Base-by-base conservation (phyloP, 2,329 filamentous ascomycete species). In the Cryoendolithus antarcticus region DNA sequence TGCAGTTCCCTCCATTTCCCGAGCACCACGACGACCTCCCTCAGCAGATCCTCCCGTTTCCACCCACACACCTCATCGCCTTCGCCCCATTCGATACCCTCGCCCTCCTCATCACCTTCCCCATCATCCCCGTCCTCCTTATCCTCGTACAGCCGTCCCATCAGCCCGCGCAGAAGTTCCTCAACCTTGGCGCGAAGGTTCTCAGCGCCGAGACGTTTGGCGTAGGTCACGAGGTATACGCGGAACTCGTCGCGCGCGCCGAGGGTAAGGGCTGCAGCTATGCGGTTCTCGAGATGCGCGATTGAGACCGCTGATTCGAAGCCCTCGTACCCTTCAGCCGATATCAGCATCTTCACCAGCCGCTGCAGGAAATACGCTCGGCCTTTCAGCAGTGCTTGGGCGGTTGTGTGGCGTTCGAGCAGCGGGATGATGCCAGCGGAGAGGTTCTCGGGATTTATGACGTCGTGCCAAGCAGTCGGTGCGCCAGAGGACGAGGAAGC, bases 1-100 rank as follows among this genome's bases (percentile, higher is more conserved):
- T 98, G 91, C 24, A 98, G 69, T 57, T 96, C 93, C 41, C 91
- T 80, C 62, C 91, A 89, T 77, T 96, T 96, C 91, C 91, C 91
- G 32, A 98, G 72, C 59, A 94, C 86, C 63, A 95, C 71, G 40
- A 98, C 82, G 19, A 94, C 86, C 42, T 88, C 88, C 66, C 83
- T 93, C 43, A 98, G 63, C 44, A 98, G 65, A 47, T 93, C 86
- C 56, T 80, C 81, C 44, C 86, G 75, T 56, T 89, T 79, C 89
- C 88, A 96, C 19, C 91, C 91, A 55, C 89, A 93, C 27, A 98
- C 70, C 40, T 79, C 74, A 2, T 82, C 81, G 2, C 75, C 76
- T 36, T 70, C 70, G 48, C 75, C 74, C 51, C 55, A 58, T 72
- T 74, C 81, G 77, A 85, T 10, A 73, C 79, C 49, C 62, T 66